Conservation (phyloP, 805 yeast genomes). For the Zygosaccharomyces pseudorouxii region DNA sequence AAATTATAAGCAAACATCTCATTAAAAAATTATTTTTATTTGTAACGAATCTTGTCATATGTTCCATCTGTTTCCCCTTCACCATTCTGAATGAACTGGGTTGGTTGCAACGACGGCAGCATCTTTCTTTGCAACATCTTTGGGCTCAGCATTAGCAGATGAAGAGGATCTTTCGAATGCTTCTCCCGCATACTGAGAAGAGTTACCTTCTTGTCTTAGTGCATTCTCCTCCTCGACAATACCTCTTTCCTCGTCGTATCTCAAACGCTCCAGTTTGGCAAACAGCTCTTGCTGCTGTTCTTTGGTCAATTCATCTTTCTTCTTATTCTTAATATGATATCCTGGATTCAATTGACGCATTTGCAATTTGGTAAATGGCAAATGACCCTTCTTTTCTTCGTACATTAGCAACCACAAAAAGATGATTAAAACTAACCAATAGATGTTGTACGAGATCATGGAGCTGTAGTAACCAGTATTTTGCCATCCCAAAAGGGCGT, state of each 20-base stretch:
- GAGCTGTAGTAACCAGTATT: conserved; percentile 94
- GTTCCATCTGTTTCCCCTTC: not conserved
- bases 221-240: conserved; percentile 4
- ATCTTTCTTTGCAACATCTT: not conserved
- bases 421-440: conserved; percentile 71
- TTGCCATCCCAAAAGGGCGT: conserved; percentile 94
- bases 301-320: conserved; percentile 51
- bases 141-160: not conserved
- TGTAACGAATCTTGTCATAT: no score
- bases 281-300: conserved; percentile 54
- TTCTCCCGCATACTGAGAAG: not conserved
- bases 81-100: not conserved
- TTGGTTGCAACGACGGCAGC: not conserved
- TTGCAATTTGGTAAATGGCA: conserved; percentile 57
- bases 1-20: no score
- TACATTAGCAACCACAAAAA: conserved; percentile 58
- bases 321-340: conserved; percentile 65
- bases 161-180: not conserved
- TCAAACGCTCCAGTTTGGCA: conserved; percentile 37
- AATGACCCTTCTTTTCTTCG: conserved; percentile 81
- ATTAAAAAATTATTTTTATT: no score
- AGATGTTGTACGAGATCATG: conserved; percentile 78
- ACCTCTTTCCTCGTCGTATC: conserved; percentile 38
- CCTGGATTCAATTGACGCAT: conserved; percentile 61
- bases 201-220: not conserved